Conservation (phyloP, 1,284 basidiomycete genomes). For the Inonotus obliquus region DNA sequence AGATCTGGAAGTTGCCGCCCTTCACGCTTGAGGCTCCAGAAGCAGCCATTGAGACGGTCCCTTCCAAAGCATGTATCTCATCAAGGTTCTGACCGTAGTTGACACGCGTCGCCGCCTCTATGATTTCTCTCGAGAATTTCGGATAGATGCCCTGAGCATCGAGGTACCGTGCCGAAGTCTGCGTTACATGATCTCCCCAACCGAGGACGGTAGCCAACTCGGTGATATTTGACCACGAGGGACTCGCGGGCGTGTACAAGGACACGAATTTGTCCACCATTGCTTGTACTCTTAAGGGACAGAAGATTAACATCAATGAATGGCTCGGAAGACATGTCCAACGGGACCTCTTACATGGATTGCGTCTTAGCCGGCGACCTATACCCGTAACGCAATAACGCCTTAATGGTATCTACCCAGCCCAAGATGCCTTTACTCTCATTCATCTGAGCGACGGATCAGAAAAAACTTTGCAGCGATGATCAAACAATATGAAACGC, state of each 20-base stretch:
- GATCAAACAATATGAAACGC: slow-evolving; percentile 26
- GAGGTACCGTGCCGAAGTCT: slow-evolving; percentile 60
- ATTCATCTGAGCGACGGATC: slow-evolving; percentile 36
- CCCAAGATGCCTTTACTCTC: slow-evolving; percentile 37
- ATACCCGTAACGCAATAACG: slow-evolving; percentile 80
- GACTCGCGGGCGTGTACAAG: slow-evolving; percentile 57
- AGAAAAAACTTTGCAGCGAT: slow-evolving; percentile 17
- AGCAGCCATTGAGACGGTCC: slow-evolving; percentile 71
- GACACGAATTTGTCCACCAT: slow-evolving; percentile 52
- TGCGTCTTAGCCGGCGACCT: slow-evolving; percentile 57
- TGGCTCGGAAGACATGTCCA: not conserved
- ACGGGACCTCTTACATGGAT: slow-evolving; percentile 43
- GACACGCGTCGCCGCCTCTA: slow-evolving; percentile 81
- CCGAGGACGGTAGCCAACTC: slow-evolving; percentile 50
- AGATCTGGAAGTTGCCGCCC: slow-evolving; percentile 85
- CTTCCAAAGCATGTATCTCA: slow-evolving; percentile 79
- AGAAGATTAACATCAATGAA: not conserved
- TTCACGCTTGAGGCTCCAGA: slow-evolving; percentile 61
- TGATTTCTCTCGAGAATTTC: slow-evolving; percentile 70
- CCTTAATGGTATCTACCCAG: slow-evolving; percentile 75
- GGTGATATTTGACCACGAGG: slow-evolving; percentile 61
- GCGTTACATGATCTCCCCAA: slow-evolving; percentile 48
- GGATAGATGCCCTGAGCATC: slow-evolving; percentile 48
- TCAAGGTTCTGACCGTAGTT: slow-evolving; percentile 83
- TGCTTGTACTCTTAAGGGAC: slow-evolving; percentile 45